Conservation (phyloP, 2,329 filamentous ascomycete species). For the Diaporthe ampelina region DNA sequence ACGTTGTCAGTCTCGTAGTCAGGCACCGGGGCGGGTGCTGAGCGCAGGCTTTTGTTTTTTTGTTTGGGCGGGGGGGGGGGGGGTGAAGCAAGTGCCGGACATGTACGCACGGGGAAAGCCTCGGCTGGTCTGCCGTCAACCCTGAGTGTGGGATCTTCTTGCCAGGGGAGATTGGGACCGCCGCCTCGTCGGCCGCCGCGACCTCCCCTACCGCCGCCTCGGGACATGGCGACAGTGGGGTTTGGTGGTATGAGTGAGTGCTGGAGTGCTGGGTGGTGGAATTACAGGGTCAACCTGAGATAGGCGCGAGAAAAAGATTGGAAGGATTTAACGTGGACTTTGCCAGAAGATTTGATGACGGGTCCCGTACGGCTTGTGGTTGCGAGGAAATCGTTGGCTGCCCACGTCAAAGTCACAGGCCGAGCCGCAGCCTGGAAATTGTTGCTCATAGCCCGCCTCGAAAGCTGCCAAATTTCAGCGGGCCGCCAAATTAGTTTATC, state of each 20-base stretch:
- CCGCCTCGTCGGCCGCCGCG: conserved; percentile 63
- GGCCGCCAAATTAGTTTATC: conserved; percentile 5
- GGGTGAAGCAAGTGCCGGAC: neutral
- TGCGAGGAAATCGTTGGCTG: neutral
- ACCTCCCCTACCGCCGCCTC: conserved; percentile 65
- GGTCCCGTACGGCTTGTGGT: neutral
- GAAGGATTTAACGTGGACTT: neutral
- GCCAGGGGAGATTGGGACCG: conserved; percentile 65
- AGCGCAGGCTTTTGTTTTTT: too few species aligned
- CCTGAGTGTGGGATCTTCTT: conserved; percentile 64
- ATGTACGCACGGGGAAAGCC: conserved; percentile 66
- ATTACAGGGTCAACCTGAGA: neutral
- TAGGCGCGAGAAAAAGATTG: neutral
- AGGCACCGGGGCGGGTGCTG: too few species aligned
- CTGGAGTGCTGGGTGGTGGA: neutral
- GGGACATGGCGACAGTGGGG: conserved; percentile 58
- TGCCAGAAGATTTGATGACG: neutral
- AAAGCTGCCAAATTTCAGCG: conserved; percentile 32
- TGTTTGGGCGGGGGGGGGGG: too few species aligned
- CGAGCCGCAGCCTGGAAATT: neutral
- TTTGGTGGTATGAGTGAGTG: neutral
- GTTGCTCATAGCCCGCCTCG: neutral
- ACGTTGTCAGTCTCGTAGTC: neutral
- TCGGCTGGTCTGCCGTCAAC: conserved; percentile 70
- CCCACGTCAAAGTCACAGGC: neutral